Evolutionary conservation across 78 protist species (phyloP).

Genomic region (Isochrysis galbana): DNA sequence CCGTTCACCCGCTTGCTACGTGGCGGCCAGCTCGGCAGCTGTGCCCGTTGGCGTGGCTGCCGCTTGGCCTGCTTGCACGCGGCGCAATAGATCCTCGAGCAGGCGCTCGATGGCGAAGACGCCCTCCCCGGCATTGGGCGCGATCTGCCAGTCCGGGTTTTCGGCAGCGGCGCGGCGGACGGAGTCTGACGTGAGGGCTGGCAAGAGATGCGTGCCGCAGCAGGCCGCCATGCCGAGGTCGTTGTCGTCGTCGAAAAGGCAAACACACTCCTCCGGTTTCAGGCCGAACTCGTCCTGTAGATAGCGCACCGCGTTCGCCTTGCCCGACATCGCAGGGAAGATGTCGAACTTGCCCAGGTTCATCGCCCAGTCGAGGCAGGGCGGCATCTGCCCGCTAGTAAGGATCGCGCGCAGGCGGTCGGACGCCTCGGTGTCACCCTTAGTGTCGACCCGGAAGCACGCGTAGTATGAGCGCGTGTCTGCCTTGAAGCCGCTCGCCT

Average conservation of each 20-base stretch:
- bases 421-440: neutral
- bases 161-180: neutral
- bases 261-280: neutral
- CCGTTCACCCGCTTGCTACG: no score
- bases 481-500: neutral
- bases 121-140: neutral
- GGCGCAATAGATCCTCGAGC: neutral
- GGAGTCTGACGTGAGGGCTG: neutral
- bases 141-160: neutral
- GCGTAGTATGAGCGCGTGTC: conserved; percentile 7
- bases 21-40: no score
- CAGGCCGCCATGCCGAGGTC: conserved; percentile 13
- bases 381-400: neutral
- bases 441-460: conserved; percentile 13
- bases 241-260: conserved; percentile 27
- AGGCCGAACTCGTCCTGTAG: neutral
- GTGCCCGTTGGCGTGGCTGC: no score
- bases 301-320: neutral
- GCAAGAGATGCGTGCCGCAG: neutral
- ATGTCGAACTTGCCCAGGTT: conserved; percentile 21
- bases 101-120: conserved; percentile 5
- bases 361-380: neutral
- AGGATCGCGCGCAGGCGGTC: neutral
- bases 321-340: neutral
- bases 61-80: no score